Evolutionary conservation across 306 rosid species (phyloP), one percentile per base, ranked within the genome.

Genomic region (Cucumis hystrix): DNA sequence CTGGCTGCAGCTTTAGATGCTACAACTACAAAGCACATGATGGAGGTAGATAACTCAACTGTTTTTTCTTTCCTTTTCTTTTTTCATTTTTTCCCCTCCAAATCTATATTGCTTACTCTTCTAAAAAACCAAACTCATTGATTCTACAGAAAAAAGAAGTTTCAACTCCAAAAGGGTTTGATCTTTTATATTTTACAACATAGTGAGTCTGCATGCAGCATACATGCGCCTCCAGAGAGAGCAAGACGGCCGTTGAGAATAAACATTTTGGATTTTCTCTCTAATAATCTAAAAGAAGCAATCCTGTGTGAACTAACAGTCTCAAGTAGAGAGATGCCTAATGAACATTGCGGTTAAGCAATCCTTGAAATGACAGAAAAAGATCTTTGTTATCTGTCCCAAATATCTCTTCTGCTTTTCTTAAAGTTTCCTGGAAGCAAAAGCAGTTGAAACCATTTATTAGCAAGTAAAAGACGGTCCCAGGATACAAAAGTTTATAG

Each of bases 301-400:
- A 45, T 87, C 89, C 89, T 86, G 60, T 77, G 81, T 79, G 81
- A 47, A 78, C 39, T 28, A 55, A 61, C 45, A 77, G 67, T 80
- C 75, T 77, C 76, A 73, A 33, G 83, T 56, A 86, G 82, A 77
- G 81, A 81, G 41, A 60, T 78, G 73, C 41, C 87, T 91, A 88
- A 70, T 85, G 97, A 66, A 83, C 81, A 76, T 91, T 96, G 71
- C 98, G 96, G 79, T 81, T 91, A 67, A 96, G 93, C 87, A 96
- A 81, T 80, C 97, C 98, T 85, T 96, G 99, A 82, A 96, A 96
- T 77, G 92, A 89, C 64, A 89, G 80, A 81, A 86, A 96, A 57
- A 96, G 97, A 80, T 96, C 98, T 86, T 91, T 92, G 90, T 96
- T 96, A 79, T 92, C 99, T 30, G 87, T 85, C 80, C 99, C 99